Conservation (phyloP, 2,329 filamentous ascomycete genomes). For the Hymenotorrendiella dingleyae region DNA sequence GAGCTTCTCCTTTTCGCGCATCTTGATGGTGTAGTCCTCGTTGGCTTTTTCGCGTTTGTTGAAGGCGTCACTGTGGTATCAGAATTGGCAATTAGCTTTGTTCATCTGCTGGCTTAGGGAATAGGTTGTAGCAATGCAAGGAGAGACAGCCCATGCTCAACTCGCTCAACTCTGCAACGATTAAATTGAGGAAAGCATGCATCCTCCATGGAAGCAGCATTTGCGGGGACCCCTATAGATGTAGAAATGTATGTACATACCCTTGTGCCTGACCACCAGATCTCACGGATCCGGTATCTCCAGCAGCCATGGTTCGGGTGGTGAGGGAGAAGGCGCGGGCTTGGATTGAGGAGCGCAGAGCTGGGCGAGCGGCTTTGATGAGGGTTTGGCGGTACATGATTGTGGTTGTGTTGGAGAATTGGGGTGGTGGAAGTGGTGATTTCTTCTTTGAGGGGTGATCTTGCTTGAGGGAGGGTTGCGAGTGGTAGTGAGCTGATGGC, state of each 20-base stretch:
- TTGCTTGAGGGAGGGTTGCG: no score
- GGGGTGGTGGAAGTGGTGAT: conserved; percentile 14
- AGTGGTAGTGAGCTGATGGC: no score
- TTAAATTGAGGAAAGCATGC: no score
- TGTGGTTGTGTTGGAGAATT: conserved; percentile 14
- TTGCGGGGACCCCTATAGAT: no score
- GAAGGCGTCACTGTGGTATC: conserved; percentile 70
- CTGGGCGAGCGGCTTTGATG: conserved; percentile 43
- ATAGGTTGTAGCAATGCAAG: not conserved
- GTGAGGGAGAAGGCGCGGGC: conserved; percentile 46
- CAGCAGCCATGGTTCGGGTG: conserved; percentile 51
- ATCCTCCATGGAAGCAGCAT: no score
- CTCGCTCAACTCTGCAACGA: no score
- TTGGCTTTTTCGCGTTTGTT: conserved; percentile 82
- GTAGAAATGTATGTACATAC: conserved; percentile 12
- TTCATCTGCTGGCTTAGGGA: not conserved
- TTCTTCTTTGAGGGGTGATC: conserved; percentile 20
- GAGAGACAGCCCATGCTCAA: no score
- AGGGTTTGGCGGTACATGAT: conserved; percentile 61
- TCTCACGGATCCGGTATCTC: conserved; percentile 43
- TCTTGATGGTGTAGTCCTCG: conserved; percentile 78
- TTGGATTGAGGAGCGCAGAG: no score
- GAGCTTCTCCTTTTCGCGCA: conserved; percentile 90
- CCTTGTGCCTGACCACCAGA: conserved; percentile 15
- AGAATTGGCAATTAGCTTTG: not conserved